Percentiles rank a stretch among this genome's conserved stretches.
Evolutionary conservation across 2,329 filamentous ascomycete genomes (phyloP).

Genomic region (Acrocalymma vagum): DNA sequence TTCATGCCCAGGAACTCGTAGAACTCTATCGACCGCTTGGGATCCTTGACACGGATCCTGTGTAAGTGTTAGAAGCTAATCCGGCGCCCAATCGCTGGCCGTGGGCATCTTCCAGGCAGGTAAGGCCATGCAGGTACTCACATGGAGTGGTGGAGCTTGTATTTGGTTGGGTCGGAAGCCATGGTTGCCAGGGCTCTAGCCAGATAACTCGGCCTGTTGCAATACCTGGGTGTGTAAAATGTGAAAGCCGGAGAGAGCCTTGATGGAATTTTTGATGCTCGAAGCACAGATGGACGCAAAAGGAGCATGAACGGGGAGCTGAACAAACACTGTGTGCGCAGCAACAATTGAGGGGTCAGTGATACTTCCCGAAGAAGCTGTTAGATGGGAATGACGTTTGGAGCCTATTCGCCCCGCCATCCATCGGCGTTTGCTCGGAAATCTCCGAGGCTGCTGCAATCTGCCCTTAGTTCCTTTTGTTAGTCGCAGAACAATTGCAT

Average conservation of each 20-base stretch:
- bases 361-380: constrained; percentile 30
- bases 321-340: constrained; percentile 4
- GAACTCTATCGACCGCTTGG: constrained; percentile 83
- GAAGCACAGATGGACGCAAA: constrained; percentile 21
- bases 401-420: constrained; percentile 12
- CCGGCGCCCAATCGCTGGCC: constrained; percentile 8
- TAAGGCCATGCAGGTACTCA: constrained; percentile 31
- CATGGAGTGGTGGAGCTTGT: constrained; percentile 71
- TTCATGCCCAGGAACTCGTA: constrained; percentile 93
- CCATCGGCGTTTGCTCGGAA: no score
- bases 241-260: constrained; percentile 15
- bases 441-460: background rate
- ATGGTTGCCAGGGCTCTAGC: constrained; percentile 55
- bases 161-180: constrained; percentile 66
- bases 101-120: background rate
- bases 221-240: constrained; percentile 12
- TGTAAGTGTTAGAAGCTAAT: no score
- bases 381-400: constrained; percentile 37
- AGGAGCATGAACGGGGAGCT: constrained; percentile 34
- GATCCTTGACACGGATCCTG: constrained; percentile 86
- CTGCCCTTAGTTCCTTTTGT: background rate
- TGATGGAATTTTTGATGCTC: constrained; percentile 10
- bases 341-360: constrained; percentile 12
- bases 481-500: background rate
- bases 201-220: constrained; percentile 16